Base-by-base conservation (phyloP, 306 rosid species). In the Sophora flavescens region DNA sequence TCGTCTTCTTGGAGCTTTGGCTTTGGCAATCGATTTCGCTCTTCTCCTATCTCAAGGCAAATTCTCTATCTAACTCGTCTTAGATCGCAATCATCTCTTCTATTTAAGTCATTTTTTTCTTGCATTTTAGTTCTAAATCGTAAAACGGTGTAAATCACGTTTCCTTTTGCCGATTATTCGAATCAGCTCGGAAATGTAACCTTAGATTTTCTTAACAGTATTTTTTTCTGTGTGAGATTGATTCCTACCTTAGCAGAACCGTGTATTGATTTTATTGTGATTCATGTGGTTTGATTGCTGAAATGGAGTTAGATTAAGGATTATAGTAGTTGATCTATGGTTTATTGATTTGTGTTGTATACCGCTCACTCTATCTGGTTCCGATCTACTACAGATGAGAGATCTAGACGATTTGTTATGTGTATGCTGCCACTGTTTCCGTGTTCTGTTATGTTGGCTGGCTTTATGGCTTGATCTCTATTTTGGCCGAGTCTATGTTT, bases 241-340 rank as follows among this genome's bases (percentile, higher is more conserved):
- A 22, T 14, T 59, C 41, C 6, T 15, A 32, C 48, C n/a, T 36
- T 39, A 32, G 58, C 13, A 14, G 57, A 35, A 57, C 22, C 17
- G 11, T 57, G 16, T 66, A 13, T 59, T 28, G 18, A 7, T 4
- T 17, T 75, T 6, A 74, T 70, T 8, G 50, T 10, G 14, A 56
- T 36, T 74, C 45, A 17, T 44, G 22, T 68, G 38, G 32, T 16
- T 60, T 60, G 41, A 50, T 70, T 64, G 30, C 56, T 60, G 16
- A 14, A 53, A 36, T 18, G 45, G 58, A 48, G 65, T 73, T 73
- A 16, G 81, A 71, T 75, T 81, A 17, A 16, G 41, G 62, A 7
- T 53, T 54, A 13, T 70, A 30, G 63, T 68, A 38, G 41, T 82
- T 56, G 88, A 87, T 87, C 88, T 84, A 56, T 33, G 44, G 28